Base-by-base conservation (phyloP, 225 moss, liverwort and hornwort genomes). In the Pleurozium schreberi region DNA sequence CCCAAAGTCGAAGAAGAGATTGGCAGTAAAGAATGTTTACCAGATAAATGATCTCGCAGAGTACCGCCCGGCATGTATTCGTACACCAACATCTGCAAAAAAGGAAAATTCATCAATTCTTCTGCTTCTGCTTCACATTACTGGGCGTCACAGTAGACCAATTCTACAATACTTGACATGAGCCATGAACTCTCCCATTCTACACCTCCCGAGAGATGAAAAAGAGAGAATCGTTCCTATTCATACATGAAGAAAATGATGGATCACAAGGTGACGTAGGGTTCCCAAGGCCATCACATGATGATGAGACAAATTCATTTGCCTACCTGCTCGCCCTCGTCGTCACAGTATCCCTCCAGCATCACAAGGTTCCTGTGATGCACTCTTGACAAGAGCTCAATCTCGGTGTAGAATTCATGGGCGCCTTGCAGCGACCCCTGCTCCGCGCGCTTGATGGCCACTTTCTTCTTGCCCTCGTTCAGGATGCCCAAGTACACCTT, bases 61-160 rank as follows among this genome's bases (percentile, higher is more conserved):
- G 92, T 95, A 18, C 96, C 96, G 28, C 95, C 94, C 2, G 93
- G 31, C 91, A 96, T 90, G 74, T 68, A 96, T 60, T 96, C 95
- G 40, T 96, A 96, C 85, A 96, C 96, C 89, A 96, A 89, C 96
- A 96, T 93, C 93, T 96, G 90, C 88, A 89, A 27, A 83, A n/a
- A 63, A 40, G 5, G 30, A 86, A 67, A 52, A 13, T 68, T 43
- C 49, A 36, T 88, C 63, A 85, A 40, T 61, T 67, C 45, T 40
- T 67, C 43, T 40, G 34, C 15, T 26, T 55, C 80, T n/a, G n/a
- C n/a, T 80, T 42, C 28, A 59, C 18, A 28, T 59, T 18, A 80
- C 18, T 58, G 28, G 40, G 40, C 12, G 59, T 80, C 80, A 36
- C 40, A 59, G 14, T 40, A 40, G 58, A 40, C 40, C 40, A 8